Base-by-base conservation (phyloP, 1,284 basidiomycete species). In the Microbotryomycetes sp. region DNA sequence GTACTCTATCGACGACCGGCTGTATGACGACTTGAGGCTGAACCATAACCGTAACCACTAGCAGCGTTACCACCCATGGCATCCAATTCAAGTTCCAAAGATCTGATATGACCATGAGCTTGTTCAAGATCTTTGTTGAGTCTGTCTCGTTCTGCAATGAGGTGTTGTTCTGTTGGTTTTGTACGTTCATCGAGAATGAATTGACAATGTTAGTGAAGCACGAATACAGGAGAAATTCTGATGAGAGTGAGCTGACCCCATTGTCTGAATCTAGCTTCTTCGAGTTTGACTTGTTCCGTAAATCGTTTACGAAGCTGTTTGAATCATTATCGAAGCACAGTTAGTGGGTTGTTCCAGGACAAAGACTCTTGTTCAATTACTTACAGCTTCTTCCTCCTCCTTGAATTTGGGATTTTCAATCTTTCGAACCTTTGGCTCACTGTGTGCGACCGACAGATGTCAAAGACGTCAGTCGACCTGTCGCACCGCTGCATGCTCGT, bases 361-460 rank as follows among this genome's bases (percentile, higher is more conserved):
- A 19, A 15, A 28, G 26, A 32, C 45, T 16, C 15, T 14, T 23
- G n/a, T 36, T 9, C 5, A 7, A 31, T 12, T 15, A 66, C 65
- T 19, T n/a, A 65, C 63, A 25, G 86, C 82, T 78, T 99, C 94
- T 77, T 99, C 94, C 79, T 99, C 94, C 78, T 98, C 96, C 81
- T 94, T 94, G 86, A 96, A 99, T 80, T 97, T 97, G 73, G 96
- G 96, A 79, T 98, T 99, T 79, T 98, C 94, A 70, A 93, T 82
- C 81, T 97, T 97, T 84, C 92, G 94, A 72, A 96, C 91, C 81
- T 97, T 97, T 71, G 92, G 86, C 79, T 98, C 96, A 70, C 94
- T 67, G 54, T 47, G 25, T 9, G n/a, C 12, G 23, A 25, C 23
- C 31, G 32, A 28, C 12, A 53, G 36, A 19, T 42, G n/a, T n/a